phyloP scores from a whole-genome alignment of 306 rosid genomes.

The Cicer judaicum region DNA sequence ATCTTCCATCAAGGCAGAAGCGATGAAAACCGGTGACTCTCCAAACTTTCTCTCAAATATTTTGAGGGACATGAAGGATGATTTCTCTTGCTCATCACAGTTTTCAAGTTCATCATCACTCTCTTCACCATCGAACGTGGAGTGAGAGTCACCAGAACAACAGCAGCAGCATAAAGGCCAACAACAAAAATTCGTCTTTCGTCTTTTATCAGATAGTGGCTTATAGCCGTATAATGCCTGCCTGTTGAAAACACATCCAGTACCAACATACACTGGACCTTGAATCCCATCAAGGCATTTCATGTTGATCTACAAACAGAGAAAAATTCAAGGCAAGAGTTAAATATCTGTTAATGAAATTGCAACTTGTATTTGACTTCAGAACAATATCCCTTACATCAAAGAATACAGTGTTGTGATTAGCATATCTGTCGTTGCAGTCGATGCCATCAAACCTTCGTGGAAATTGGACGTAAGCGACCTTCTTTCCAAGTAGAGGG shows the following conservation, averaged over 20 bases:
- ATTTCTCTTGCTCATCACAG: slow-evolving; percentile 75
- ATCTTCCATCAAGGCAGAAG: slow-evolving; percentile 83
- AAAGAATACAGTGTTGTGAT: slow-evolving; percentile 73
- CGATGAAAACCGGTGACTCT: slow-evolving; percentile 83
- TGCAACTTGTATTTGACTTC: slow-evolving; percentile 16
- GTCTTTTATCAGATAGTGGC: slow-evolving; percentile 73
- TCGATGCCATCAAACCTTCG: slow-evolving; percentile 89
- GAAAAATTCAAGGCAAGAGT: slow-evolving; percentile 43
- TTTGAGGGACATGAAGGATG: slow-evolving; percentile 76
- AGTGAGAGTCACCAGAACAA: slow-evolving; percentile 52
- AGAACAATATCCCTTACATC: slow-evolving; percentile 66
- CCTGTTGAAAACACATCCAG: slow-evolving; percentile 93
- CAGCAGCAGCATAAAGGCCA: slow-evolving; percentile 30
- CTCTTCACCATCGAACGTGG: slow-evolving; percentile 68
- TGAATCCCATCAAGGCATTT: slow-evolving; percentile 97
- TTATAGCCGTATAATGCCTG: slow-evolving; percentile 87
- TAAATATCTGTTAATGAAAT: slow-evolving; percentile 22
- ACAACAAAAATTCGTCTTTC: slow-evolving; percentile 60
- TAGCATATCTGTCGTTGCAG: slow-evolving; percentile 80
- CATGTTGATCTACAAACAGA: slow-evolving; percentile 76
- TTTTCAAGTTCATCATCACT: slow-evolving; percentile 79
- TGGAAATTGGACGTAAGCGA: slow-evolving; percentile 89
- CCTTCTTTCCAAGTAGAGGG: slow-evolving; percentile 79
- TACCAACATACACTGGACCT: slow-evolving; percentile 94
- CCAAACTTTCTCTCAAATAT: slow-evolving; percentile 79